A percentile compares a stretch with the other conserved stretches of the same genome.
Evolutionary conservation across 2,329 filamentous ascomycete species (phyloP).

Genomic region (Colletotrichum aenigma): DNA sequence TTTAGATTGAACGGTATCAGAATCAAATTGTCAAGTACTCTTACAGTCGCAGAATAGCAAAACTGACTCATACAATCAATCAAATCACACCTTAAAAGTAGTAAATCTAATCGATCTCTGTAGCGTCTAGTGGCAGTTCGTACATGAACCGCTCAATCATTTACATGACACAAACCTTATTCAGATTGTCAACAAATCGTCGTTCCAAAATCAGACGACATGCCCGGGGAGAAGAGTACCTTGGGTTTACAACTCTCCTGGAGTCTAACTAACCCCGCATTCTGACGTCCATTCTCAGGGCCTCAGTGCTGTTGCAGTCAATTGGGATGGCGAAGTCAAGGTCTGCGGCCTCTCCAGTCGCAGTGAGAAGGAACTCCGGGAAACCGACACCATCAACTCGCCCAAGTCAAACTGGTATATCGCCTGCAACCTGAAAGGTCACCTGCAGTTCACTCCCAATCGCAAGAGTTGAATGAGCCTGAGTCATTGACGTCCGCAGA

Average conservation of each 20-base stretch:
- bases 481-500: neutral
- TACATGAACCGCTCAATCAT: neutral
- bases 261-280: neutral
- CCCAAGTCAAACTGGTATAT: conserved; percentile 49
- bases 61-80: neutral
- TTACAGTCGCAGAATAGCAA: neutral
- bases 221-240: neutral
- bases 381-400: conserved; percentile 64
- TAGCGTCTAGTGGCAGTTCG: neutral
- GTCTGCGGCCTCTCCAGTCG: conserved; percentile 75
- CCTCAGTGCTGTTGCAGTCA: conserved; percentile 65
- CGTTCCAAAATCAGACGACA: neutral
- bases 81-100: neutral
- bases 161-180: neutral
- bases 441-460: neutral
- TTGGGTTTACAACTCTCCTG: neutral
- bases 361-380: conserved; percentile 69
- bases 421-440: neutral
- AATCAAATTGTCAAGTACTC: neutral
- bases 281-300: neutral
- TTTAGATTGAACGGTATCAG: neutral
- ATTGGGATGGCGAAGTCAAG: conserved; percentile 67
- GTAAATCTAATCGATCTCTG: neutral
- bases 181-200: neutral
- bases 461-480: neutral